These are phyloP conservation scores for Neonectria sp. DNA, from an alignment of 2,329 filamentous ascomycete genomes.

Conservation along the genomic window DNA sequence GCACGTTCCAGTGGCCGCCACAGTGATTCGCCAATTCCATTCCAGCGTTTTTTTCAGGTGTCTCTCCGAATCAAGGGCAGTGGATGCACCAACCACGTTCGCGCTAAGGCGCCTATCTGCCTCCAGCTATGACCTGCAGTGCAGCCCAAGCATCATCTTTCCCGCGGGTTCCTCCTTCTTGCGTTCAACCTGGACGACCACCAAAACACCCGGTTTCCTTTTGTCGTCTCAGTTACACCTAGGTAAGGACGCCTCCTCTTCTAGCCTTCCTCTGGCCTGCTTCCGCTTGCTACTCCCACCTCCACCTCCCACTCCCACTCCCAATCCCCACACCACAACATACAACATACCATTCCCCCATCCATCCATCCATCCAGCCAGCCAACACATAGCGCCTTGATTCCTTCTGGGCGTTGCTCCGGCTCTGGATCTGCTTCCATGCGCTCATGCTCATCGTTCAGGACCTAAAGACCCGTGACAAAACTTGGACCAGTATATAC, in stretches of 20 bases:
- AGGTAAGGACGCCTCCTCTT: constrained; percentile 29
- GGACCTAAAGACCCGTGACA: constrained; percentile 62
- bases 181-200: constrained; percentile 29
- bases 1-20: constrained; percentile 24
- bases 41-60: not conserved
- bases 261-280: not conserved
- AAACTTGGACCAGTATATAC: constrained; percentile 58
- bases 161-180: constrained; percentile 25
- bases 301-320: not conserved
- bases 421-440: constrained; percentile 34
- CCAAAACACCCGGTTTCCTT: constrained; percentile 28
- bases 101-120: constrained; percentile 27
- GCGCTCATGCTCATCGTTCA: constrained; percentile 67
- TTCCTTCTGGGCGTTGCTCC: constrained; percentile 14
- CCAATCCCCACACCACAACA: not conserved
- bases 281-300: not conserved
- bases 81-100: constrained; percentile 19
- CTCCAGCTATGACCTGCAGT: constrained; percentile 9
- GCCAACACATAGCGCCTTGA: not conserved
- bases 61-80: constrained; percentile 13
- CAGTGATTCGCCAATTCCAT: constrained; percentile 29
- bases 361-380: not conserved
- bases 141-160: constrained; percentile 21
- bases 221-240: constrained; percentile 22
- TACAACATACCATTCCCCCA: not conserved